Base-by-base conservation (phyloP, 2,329 filamentous ascomycete species). In the Penicillium sclerotigenum region DNA sequence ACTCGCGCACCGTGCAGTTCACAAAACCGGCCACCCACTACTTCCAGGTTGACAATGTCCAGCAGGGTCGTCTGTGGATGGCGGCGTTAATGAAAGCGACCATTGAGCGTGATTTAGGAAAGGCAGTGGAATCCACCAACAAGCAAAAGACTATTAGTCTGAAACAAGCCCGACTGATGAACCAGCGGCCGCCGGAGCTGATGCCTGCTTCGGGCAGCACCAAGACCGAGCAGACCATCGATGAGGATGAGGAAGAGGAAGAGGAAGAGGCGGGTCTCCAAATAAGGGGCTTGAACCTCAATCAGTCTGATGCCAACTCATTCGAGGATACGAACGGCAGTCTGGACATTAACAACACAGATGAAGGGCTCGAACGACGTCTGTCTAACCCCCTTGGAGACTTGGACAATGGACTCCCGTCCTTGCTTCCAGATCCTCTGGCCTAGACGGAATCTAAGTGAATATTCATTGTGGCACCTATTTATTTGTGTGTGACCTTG, bases 51-150 rank as follows among this genome's bases (percentile, higher is more conserved):
- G 92, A 95, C 50, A 96, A 89, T 66, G 79, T 97, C 56, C 86
- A 90, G 66, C 86, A 94, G 69, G 94, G 94, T 16, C 86, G 94
- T 13, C 79, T 95, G 38, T 99, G 94, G 94, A 99, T 99, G 94
- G 94, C 91, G 5, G 94, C 94, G 6, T 79, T 99, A 49, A 96
- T 99, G 90, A 99, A 99, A 77, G 94, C 94, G 11, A 99, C 94
- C 1, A 99, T 99, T 66, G 93, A 97, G 70, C 88, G 93, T 58
- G 94, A 99, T 65, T 77, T 84, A 67, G 83, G 83, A 4, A 83
- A 88, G 59, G 84, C 88, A 10, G 87, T 96, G 58, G 91, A 90
- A 20, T 94, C 90, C 4, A 96, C 91, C 4, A 97, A 97, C 75
- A 93, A 96, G 71, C 92, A 97, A 71, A 94, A 96, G 79, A 99